These are phyloP conservation scores for Rhipidocladum racemiflorum DNA, from an alignment of 176 grass and related monocot species.

Conservation along the genomic window DNA sequence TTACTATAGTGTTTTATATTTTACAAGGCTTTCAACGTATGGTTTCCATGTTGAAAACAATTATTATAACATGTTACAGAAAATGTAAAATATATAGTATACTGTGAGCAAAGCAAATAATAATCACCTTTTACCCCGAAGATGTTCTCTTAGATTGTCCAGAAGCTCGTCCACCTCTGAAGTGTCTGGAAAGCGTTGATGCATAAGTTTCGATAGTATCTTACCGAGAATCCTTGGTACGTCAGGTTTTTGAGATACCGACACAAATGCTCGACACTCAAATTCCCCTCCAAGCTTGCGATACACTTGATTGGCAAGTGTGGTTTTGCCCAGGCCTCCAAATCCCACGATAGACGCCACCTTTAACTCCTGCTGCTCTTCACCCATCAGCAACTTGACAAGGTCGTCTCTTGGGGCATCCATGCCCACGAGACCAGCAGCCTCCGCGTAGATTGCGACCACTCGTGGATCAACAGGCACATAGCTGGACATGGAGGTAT, in stretches of 20 bases:
- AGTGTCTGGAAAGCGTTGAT: neutral
- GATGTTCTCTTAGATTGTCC: neutral
- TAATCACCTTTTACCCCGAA: too few species aligned
- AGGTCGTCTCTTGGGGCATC: neutral
- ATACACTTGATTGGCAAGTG: conserved; percentile 4
- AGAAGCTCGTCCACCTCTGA: neutral
- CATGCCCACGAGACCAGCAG: neutral
- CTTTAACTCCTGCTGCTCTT: neutral
- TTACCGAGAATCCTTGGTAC: neutral
- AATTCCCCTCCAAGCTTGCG: neutral
- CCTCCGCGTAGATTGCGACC: neutral
- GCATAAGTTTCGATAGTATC: neutral
- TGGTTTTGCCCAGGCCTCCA: conserved; percentile 9
- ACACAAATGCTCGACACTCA: neutral
- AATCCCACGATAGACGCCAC: neutral
- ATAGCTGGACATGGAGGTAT: neutral
- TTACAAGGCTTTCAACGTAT: too few species aligned
- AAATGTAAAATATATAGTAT: too few species aligned
- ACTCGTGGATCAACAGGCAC: neutral
- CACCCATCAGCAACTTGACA: neutral
- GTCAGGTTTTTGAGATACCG: conserved; percentile 1
- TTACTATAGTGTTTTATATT: too few species aligned
- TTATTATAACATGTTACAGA: too few species aligned
- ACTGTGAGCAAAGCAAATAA: too few species aligned
- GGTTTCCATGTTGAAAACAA: too few species aligned